phyloP scores from a whole-genome alignment of 306 rosid genomes.

The barrel medic (Medicago truncatula) region MtrunA17r5.0-ANR NC_053043.1:1668501-1669000 shows the following conservation, averaged over 20 bases:
- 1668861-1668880: conserved; percentile 25
- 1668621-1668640: too few species aligned
- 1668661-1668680: background rate
- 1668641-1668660: too few species aligned
- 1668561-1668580: too few species aligned
- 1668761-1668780: conserved; percentile 65
- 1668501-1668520: too few species aligned
- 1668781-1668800: conserved; percentile 72
- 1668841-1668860: conserved; percentile 62
- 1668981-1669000: conserved; percentile 46
- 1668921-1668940: conserved; percentile 41
- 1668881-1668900: conserved; percentile 52
- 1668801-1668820: conserved; percentile 77
- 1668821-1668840: conserved; percentile 72
- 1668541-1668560: too few species aligned
- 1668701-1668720: conserved; percentile 29
- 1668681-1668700: conserved; percentile 34
- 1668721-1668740: conserved; percentile 46
- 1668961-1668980: conserved; percentile 42
- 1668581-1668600: too few species aligned
- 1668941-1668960: conserved; percentile 55
- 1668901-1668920: conserved; percentile 51
- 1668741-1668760: conserved; percentile 47
- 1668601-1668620: too few species aligned
- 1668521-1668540: too few species aligned